phyloP scores from a whole-genome alignment of 1,284 basidiomycete species.

The Melampsora americana region DNA sequence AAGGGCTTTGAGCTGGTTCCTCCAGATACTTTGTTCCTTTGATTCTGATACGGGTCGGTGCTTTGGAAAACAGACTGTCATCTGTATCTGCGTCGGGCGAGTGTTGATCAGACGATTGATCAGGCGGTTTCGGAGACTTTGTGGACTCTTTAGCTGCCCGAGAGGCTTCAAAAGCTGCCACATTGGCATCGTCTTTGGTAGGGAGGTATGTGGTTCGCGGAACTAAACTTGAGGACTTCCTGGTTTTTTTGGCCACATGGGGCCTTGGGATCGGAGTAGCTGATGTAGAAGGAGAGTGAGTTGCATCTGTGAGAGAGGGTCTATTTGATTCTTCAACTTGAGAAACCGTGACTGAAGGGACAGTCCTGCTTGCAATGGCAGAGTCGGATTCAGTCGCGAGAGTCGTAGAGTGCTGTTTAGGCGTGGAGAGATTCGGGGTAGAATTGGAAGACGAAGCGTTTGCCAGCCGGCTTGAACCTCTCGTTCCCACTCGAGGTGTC shows the following conservation, averaged over 20 bases:
- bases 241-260: slow-evolving; percentile 1
- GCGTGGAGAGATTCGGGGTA: background rate
- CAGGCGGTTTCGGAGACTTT: no score
- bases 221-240: background rate
- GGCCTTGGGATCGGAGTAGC: background rate
- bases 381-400: background rate
- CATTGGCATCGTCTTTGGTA: no score
- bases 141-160: no score
- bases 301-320: background rate
- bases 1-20: background rate
- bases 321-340: background rate
- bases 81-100: background rate
- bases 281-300: background rate
- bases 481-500: slow-evolving; percentile 16
- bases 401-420: background rate
- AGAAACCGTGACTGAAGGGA: background rate
- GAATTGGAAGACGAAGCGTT: slow-evolving; percentile 5
- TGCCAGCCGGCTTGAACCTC: slow-evolving; percentile 36
- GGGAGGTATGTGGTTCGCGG: background rate
- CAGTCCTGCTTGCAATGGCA: background rate
- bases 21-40: slow-evolving; percentile 9
- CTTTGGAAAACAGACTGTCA: slow-evolving; percentile 20
- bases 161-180: no score
- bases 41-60: slow-evolving; percentile 10
- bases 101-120: no score